Percentiles rank a stretch among this genome's conserved stretches.
These are phyloP conservation scores for Tetrapyrgos nigripes DNA, from an alignment of 1,284 basidiomycete genomes.

Conservation along the genomic window DNA sequence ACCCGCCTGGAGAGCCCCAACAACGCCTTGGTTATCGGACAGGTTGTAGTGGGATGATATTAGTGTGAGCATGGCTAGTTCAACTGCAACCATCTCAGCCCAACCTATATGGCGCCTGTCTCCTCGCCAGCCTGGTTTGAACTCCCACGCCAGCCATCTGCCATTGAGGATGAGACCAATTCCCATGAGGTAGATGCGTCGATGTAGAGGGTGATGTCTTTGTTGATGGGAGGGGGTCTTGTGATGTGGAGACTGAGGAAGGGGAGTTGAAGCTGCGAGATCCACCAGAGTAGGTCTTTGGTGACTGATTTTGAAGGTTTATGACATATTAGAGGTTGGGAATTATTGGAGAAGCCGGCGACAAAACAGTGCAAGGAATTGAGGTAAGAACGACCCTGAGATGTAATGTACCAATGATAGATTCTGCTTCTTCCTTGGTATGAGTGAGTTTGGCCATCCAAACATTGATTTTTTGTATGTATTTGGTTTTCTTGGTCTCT, in stretches of 20 bases:
- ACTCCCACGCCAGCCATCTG: slow-evolving; percentile 30
- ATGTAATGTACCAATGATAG: slow-evolving; percentile 18
- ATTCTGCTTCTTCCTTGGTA: not conserved
- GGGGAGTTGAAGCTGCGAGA: not conserved
- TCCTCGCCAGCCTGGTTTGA: slow-evolving; percentile 26
- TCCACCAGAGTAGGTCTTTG: slow-evolving; percentile 20
- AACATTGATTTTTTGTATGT: not conserved
- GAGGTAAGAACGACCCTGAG: slow-evolving; percentile 3
- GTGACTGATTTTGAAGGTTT: slow-evolving; percentile 18
- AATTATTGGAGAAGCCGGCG: slow-evolving; percentile 6
- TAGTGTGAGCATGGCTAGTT: slow-evolving; percentile 25
- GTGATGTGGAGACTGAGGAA: slow-evolving; percentile 18
- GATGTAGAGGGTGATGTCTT: slow-evolving; percentile 25
- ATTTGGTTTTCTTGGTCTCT: slow-evolving; percentile 26
- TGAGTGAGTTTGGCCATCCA: not conserved
- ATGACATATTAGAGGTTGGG: not conserved
- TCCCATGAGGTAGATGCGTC: slow-evolving; percentile 32
- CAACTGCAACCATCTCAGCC: slow-evolving; percentile 40
- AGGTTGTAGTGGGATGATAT: slow-evolving; percentile 11
- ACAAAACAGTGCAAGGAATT: slow-evolving; percentile 16
- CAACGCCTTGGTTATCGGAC: slow-evolving; percentile 34
- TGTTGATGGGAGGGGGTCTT: not conserved
- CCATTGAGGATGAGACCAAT: slow-evolving; percentile 28
- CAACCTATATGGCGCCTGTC: slow-evolving; percentile 37
- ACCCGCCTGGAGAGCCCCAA: slow-evolving; percentile 23